Evolutionary conservation across 2,329 filamentous ascomycete species (phyloP).

Genomic region (Aspergillus sp.): DNA sequence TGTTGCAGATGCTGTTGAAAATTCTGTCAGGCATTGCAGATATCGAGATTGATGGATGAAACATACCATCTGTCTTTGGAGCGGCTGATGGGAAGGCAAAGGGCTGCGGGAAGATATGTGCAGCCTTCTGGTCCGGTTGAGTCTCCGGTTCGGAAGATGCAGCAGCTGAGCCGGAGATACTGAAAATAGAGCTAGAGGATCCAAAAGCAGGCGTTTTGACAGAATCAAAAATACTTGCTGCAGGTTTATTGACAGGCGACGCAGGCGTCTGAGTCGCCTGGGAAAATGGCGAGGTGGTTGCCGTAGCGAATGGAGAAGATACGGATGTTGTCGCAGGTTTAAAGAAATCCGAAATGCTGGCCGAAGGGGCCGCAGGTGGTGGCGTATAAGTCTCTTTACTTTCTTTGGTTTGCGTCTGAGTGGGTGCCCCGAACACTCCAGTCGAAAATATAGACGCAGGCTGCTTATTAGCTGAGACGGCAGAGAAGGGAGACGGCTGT

Average conservation of each 20-base stretch:
- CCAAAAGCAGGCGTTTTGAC: constrained; percentile 8
- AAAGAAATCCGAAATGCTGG: background rate
- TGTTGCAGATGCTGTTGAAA: background rate
- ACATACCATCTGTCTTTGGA: constrained; percentile 14
- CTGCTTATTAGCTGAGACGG: background rate
- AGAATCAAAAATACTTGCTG: constrained; percentile 12
- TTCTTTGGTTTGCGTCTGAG: background rate
- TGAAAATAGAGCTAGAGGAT: constrained; percentile 10
- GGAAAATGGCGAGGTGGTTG: constrained; percentile 7
- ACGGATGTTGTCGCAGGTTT: constrained; percentile 3
- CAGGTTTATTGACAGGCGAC: constrained; percentile 12
- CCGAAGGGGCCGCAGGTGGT: background rate
- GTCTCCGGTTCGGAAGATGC: background rate
- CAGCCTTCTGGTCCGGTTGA: background rate
- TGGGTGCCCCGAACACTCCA: background rate
- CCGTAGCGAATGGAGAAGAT: background rate
- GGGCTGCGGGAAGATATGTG: constrained; percentile 2
- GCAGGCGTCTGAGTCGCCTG: constrained; percentile 6
- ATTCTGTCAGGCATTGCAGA: background rate
- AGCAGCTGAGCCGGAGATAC: background rate
- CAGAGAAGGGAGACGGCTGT: background rate
- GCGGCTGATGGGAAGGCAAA: constrained; percentile 3
- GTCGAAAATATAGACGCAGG: constrained; percentile 1
- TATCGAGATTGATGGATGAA: background rate
- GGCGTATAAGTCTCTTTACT: background rate